Evolutionary conservation across 1,284 basidiomycete genomes (phyloP).

Genomic region (Apiotrichum sp.): DNA sequence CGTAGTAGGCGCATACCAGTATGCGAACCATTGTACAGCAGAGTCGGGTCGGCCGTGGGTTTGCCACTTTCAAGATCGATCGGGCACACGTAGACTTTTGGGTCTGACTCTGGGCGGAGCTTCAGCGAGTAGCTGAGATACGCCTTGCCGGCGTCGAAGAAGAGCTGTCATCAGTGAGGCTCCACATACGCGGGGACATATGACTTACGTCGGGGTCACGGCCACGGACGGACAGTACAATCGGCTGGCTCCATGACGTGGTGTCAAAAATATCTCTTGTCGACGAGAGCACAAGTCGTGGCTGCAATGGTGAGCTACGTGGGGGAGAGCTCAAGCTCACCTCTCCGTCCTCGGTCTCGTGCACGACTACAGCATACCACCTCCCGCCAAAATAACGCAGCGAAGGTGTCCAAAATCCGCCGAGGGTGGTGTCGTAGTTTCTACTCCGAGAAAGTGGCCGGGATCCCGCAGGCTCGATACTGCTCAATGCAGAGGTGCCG

Average conservation of each 20-base stretch:
- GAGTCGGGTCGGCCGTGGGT: background rate
- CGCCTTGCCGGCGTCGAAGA: constrained; percentile 26
- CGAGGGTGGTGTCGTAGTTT: background rate
- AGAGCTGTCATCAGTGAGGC: constrained; percentile 11
- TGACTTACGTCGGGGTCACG: constrained; percentile 28
- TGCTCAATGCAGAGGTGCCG: too few species aligned
- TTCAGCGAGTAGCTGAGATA: constrained; percentile 8
- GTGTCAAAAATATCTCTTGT: constrained; percentile 30
- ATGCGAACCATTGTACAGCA: background rate
- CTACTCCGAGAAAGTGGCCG: background rate
- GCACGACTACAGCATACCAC: background rate
- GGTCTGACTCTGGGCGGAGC: background rate
- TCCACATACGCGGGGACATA: too few species aligned
- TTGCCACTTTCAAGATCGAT: constrained; percentile 23
- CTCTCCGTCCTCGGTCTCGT: background rate
- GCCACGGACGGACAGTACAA: constrained; percentile 25
- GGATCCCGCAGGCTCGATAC: too few species aligned
- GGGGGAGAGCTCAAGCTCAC: background rate
- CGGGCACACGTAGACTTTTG: constrained; percentile 16
- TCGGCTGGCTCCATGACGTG: constrained; percentile 23
- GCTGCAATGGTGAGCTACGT: background rate
- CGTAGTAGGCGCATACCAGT: background rate
- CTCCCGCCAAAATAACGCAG: background rate
- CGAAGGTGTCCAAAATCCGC: background rate
- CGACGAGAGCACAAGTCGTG: constrained; percentile 19